phyloP scores from a whole-genome alignment of 2,329 filamentous ascomycete species.

The Aureobasidium zeae region DNA sequence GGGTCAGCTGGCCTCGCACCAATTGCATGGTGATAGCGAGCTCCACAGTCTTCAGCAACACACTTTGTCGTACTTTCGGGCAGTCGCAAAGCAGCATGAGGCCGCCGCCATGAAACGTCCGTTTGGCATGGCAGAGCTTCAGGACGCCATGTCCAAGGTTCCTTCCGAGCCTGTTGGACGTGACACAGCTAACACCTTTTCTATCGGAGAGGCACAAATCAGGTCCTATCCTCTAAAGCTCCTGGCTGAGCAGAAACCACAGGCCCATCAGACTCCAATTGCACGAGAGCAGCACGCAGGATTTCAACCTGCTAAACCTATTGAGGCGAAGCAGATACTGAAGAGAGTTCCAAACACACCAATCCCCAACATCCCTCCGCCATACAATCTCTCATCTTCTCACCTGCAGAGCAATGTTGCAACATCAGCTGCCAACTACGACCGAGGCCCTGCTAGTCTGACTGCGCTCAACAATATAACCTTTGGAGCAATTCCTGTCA shows the following conservation, averaged over 20 bases:
- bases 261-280: background rate
- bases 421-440: background rate
- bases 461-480: conserved; percentile 3
- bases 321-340: background rate
- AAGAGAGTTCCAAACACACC: background rate
- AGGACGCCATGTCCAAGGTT: conserved; percentile 20
- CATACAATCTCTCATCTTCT: background rate
- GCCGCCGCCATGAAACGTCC: conserved; percentile 23
- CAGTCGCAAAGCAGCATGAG: conserved; percentile 34
- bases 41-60: conserved; percentile 28
- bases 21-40: conserved; percentile 30
- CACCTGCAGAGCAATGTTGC: background rate
- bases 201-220: background rate
- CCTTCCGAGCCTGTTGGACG: background rate
- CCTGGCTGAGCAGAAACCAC: background rate
- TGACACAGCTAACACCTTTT: background rate
- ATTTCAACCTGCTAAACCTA: background rate
- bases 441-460: background rate
- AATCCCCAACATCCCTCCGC: background rate
- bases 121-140: conserved; percentile 27
- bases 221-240: background rate
- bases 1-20: conserved; percentile 35
- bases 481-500: background rate
- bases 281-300: background rate
- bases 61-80: conserved; percentile 35